A percentile compares a stretch with the other conserved stretches of the same genome.
phyloP scores from a whole-genome alignment of 768 basidiomycete genomes.

The Psilocybe subaeruginosa region DNA sequence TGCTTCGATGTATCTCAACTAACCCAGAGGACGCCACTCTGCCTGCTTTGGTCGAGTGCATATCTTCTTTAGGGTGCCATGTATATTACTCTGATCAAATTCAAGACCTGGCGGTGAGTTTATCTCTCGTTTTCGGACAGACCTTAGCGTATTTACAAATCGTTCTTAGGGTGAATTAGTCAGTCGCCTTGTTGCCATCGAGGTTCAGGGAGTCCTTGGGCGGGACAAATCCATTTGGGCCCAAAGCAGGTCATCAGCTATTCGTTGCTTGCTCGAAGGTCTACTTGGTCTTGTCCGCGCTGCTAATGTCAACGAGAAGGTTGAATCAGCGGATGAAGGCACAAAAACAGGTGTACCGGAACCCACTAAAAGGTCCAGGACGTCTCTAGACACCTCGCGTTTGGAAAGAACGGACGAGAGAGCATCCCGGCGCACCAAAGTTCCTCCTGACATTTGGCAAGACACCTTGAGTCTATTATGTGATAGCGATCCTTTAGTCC shows the following conservation, averaged over 20 bases:
- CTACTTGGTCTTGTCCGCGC: slow-evolving; percentile 71
- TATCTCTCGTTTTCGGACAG: not conserved
- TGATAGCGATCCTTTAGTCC: slow-evolving; percentile 75
- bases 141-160: not conserved
- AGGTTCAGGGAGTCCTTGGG: slow-evolving; percentile 60
- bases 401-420: slow-evolving; percentile 35
- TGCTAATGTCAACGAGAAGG: slow-evolving; percentile 52
- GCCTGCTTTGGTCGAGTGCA: slow-evolving; percentile 69
- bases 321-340: slow-evolving; percentile 12
- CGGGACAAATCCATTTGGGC: slow-evolving; percentile 32
- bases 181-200: slow-evolving; percentile 69
- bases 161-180: slow-evolving; percentile 70
- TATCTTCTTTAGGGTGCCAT: slow-evolving; percentile 85
- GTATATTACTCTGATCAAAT: slow-evolving; percentile 97
- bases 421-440: slow-evolving; percentile 59
- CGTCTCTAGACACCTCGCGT: slow-evolving; percentile 28
- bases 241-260: slow-evolving; percentile 59
- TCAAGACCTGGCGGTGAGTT: slow-evolving; percentile 76
- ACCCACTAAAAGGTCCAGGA: slow-evolving; percentile 1
- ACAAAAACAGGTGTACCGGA: slow-evolving; percentile 6
- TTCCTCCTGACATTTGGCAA: slow-evolving; percentile 88
- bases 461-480: slow-evolving; percentile 87
- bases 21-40: slow-evolving; percentile 69
- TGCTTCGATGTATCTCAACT: slow-evolving; percentile 70
- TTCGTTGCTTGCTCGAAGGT: slow-evolving; percentile 71